Evolutionary conservation across 169 alveolate genomes (phyloP), one percentile per base, ranked within the genome.

Genomic region (Plasmodium cynomolgi): DNA sequence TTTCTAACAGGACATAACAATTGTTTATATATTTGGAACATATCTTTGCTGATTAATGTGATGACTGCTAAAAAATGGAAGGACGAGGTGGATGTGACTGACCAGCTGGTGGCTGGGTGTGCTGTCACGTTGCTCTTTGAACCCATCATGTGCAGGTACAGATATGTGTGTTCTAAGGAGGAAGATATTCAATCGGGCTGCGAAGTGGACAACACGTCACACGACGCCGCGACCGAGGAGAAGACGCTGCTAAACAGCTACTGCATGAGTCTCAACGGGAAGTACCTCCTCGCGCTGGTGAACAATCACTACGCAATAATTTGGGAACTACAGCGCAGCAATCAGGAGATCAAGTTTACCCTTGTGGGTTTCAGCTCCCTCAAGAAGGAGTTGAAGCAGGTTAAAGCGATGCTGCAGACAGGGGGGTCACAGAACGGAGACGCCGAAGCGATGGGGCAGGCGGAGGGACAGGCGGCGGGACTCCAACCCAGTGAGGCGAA

Each of bases 1-100:
- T 90, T 90, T 81, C 33, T 90, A 26, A 90, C 94, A n/a, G 94
- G 94, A 20, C 94, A 90, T 81, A 90, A 90, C 50, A 81, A 41
- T 44, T 90, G 91, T 81, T 41, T 90, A 44, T 90, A 81, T 34
- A 44, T 90, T n/a, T 90, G 94, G 94, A 90, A 81, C 37, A 39
- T 90, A 20, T 58, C 90, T 39, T 31, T 62, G 31, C 74, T 90
- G 71, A 80, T 74, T 17, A 90, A 90, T 58, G 72, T 74, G 13
- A 81, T 90, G 54, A 50, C 56, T n/a, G 37, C 34, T 26, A 90
- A 80, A 20, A 79, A 90, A 15, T 23, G 9, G 29, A 90, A 90
- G 73, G 75, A 80, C 34, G 84, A 90, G 54, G 50, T 90, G 68
- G 39, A 81, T 68, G 94, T 90, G 8, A 90, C 71, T 3, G 81